A percentile compares a stretch with the other conserved stretches of the same genome.
These are phyloP conservation scores for Candida maltosa DNA, from an alignment of 805 yeast species.

Conservation along the genomic window DNA sequence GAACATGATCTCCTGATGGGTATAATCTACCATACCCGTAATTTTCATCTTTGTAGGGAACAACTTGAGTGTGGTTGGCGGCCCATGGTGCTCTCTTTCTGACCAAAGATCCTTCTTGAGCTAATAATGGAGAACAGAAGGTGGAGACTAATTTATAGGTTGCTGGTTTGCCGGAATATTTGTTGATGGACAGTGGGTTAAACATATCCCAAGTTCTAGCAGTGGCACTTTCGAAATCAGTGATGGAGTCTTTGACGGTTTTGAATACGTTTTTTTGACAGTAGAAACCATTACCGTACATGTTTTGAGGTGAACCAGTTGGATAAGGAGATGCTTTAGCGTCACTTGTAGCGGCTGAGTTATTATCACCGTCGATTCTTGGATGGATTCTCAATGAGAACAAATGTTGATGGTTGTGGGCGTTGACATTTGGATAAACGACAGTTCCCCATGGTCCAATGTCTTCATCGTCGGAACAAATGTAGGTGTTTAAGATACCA, in stretches of 20 bases:
- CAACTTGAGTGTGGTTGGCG: conserved; percentile 59
- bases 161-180: conserved; percentile 71
- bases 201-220: conserved; percentile 76
- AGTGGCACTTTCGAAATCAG: conserved; percentile 58
- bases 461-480: conserved; percentile 61
- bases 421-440: conserved; percentile 77
- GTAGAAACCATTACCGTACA: conserved; percentile 75
- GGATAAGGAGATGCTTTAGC: conserved; percentile 58
- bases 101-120: conserved; percentile 71
- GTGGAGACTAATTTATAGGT: conserved; percentile 75
- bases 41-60: conserved; percentile 61
- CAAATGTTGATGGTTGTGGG: conserved; percentile 85
- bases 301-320: conserved; percentile 64
- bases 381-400: conserved; percentile 78
- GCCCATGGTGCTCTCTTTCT: conserved; percentile 86
- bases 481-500: conserved; percentile 76
- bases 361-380: conserved; percentile 75
- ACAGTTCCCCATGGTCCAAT: conserved; percentile 76
- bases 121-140: conserved; percentile 70
- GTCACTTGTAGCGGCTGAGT: conserved; percentile 68
- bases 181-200: conserved; percentile 66
- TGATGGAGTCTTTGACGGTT: conserved; percentile 63
- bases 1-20: conserved; percentile 79
- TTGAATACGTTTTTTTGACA: conserved; percentile 64
- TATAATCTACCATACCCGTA: conserved; percentile 57